Conservation (phyloP, 768 basidiomycete genomes). For the Russula virescens region DNA sequence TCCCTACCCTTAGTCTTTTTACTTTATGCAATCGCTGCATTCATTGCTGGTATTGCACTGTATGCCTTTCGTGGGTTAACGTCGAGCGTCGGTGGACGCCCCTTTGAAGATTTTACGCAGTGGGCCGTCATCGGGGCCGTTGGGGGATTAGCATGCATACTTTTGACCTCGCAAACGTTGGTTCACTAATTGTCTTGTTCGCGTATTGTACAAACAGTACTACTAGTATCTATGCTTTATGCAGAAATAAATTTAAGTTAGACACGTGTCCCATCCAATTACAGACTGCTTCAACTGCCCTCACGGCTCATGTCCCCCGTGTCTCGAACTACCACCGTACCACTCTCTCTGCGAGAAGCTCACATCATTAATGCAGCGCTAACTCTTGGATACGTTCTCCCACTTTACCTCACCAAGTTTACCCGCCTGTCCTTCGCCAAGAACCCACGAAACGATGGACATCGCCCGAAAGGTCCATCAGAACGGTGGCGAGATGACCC, state of each 20-base stretch:
- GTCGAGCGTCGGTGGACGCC: slow-evolving; percentile 36
- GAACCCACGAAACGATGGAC: slow-evolving; percentile 24
- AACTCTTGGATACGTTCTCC: slow-evolving; percentile 70
- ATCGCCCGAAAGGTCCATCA: slow-evolving; percentile 32
- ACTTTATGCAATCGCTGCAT: slow-evolving; percentile 62
- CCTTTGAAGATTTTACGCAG: slow-evolving; percentile 54
- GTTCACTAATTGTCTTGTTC: slow-evolving; percentile 9
- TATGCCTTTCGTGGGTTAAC: slow-evolving; percentile 57
- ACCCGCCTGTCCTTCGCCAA: slow-evolving; percentile 50
- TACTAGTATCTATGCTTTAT: neutral
- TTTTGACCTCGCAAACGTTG: slow-evolving; percentile 45
- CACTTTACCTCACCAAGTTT: slow-evolving; percentile 69
- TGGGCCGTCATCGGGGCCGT: slow-evolving; percentile 59
- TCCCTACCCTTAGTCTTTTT: slow-evolving; percentile 72
- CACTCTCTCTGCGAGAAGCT: slow-evolving; percentile 31
- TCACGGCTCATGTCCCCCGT: slow-evolving; percentile 17
- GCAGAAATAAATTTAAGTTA: neutral
- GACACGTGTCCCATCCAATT: too few relatives aligned
- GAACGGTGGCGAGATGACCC: slow-evolving; percentile 78
- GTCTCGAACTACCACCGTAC: slow-evolving; percentile 21
- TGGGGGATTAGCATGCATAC: slow-evolving; percentile 57
- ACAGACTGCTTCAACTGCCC: too few relatives aligned
- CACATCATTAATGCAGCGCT: slow-evolving; percentile 56
- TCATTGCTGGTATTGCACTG: slow-evolving; percentile 57
- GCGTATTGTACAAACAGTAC: neutral